Percentiles rank a stretch among this genome's conserved stretches.
These are phyloP conservation scores for Orbilia brochopaga DNA, from an alignment of 2,329 filamentous ascomycete species.

Conservation along the genomic window DNA sequence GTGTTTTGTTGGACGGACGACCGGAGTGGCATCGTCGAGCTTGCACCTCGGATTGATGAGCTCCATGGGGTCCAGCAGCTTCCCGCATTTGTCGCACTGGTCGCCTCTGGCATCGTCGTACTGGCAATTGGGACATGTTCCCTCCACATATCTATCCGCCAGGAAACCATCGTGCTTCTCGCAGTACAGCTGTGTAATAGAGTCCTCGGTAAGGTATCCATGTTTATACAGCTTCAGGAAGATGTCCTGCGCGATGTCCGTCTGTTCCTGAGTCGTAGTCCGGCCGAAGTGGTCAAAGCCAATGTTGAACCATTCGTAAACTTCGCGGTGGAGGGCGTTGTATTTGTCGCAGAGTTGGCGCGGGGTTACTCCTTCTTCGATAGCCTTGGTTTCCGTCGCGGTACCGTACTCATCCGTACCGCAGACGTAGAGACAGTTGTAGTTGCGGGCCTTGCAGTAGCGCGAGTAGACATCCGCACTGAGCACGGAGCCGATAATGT, in stretches of 20 bases:
- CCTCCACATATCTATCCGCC: constrained; percentile 85
- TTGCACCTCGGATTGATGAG: constrained; percentile 89
- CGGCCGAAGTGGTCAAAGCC: constrained; percentile 93
- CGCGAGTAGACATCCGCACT: constrained; percentile 82
- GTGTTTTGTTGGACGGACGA: constrained; percentile 83
- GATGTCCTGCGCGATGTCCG: constrained; percentile 88
- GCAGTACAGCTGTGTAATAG: constrained; percentile 89
- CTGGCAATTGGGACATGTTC: constrained; percentile 72
- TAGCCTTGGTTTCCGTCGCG: constrained; percentile 91
- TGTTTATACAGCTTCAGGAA: constrained; percentile 88
- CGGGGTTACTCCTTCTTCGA: constrained; percentile 83
- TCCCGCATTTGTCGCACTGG: constrained; percentile 77
- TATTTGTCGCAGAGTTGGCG: constrained; percentile 90
- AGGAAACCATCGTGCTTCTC: constrained; percentile 76
- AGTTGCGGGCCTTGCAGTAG: constrained; percentile 79
- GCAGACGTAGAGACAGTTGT: constrained; percentile 83
- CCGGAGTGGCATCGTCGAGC: constrained; percentile 80
- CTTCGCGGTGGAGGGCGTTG: constrained; percentile 83
- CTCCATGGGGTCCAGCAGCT: constrained; percentile 73
- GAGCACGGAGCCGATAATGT: constrained; percentile 84
- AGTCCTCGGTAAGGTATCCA: constrained; percentile 83
- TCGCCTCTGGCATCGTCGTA: constrained; percentile 75
- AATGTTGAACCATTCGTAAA: constrained; percentile 97
- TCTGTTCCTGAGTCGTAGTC: constrained; percentile 87
- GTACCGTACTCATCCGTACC: constrained; percentile 95